Percentiles rank a stretch among this genome's conserved stretches.
These are phyloP conservation scores for Globisporangium spinosum DNA, from an alignment of 352 stramenopile species.

Conservation along the genomic window DNA sequence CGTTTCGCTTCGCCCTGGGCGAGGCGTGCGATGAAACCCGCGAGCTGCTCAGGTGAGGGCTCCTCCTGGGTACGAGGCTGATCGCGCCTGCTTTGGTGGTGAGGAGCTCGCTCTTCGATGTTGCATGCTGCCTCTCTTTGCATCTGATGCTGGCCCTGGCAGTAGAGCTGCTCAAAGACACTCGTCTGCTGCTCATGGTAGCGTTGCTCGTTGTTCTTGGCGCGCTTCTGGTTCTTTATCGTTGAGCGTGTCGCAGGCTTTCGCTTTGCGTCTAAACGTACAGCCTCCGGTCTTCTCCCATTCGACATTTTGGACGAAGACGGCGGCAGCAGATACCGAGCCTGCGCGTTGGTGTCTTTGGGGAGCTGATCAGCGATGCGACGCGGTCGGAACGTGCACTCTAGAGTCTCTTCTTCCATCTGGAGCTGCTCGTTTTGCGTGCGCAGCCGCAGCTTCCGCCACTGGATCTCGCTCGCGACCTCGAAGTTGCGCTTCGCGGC, in stretches of 20 bases:
- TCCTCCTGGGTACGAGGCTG: background rate
- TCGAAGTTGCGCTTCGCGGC: constrained; percentile 40
- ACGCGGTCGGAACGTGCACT: constrained; percentile 38
- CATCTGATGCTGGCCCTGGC: background rate
- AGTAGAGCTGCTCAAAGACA: constrained; percentile 31
- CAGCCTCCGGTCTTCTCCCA: background rate
- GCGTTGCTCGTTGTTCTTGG: background rate
- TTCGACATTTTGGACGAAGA: background rate
- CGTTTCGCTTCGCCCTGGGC: constrained; percentile 7
- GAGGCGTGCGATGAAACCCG: constrained; percentile 28
- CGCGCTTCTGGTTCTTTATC: background rate
- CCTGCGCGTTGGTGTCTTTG: constrained; percentile 5
- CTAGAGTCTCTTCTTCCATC: constrained; percentile 17
- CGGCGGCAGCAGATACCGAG: constrained; percentile 8
- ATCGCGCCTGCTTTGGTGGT: background rate
- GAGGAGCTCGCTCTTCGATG: constrained; percentile 13
- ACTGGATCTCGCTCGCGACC: constrained; percentile 26
- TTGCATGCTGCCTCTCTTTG: background rate
- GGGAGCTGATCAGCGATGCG: constrained; percentile 15
- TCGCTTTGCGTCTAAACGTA: background rate
- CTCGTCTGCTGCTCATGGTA: background rate
- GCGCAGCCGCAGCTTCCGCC: constrained; percentile 32
- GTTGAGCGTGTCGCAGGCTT: background rate
- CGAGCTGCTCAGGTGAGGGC: constrained; percentile 12
- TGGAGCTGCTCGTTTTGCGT: constrained; percentile 25